Base-by-base conservation (phyloP, 2,329 filamentous ascomycete genomes). In the Colletotrichum musicola region DNA sequence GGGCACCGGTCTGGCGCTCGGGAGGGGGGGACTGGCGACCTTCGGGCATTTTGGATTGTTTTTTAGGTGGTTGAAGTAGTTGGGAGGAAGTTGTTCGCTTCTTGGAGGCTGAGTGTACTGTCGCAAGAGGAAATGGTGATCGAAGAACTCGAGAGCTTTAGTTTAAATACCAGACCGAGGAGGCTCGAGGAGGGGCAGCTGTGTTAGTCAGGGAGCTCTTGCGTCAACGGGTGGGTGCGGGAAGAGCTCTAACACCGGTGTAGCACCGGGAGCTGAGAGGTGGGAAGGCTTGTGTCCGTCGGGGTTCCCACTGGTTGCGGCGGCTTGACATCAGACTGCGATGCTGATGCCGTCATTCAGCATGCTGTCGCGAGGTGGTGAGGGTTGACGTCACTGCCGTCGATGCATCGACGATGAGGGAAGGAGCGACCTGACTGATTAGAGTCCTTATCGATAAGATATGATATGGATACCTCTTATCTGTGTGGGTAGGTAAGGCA, bases 11-110 rank as follows among this genome's bases (percentile, higher is more conserved):
- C 81, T 93, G 92, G 73, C 79, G 77, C 82, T 93, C 89, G 30
- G 93, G 92, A 60, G 90, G 83, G 71, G 94, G 94, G 38, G 94
- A 97, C 81, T 97, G 88, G 77, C 90, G 90, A 78, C 93, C 92
- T 80, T 87, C 81, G 76, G 92, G 90, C 92, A 94, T 93, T 75
- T 72, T 89, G 78, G 72, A 69, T 73, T 73, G 68, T 58, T 69
- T 69, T 57, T 59, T 60, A 70, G 50, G 18, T 56, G 22, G 18
- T 5, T 22, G 9, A 10, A 1, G 6, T 56, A 22, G 20, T 50
- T 9, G 38, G 4, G 60, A 27, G 56, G 35, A 38, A 49, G 1
- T 35, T 10, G 30, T 35, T 10, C 12, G 7, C 4, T 35, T 35
- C 6, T 35, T 35, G 22, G 22, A 35, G 30, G 7, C 30, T 35